These are phyloP conservation scores for Copromyces sp. DNA, from an alignment of 495 filamentous ascomycete species.

Conservation along the genomic window DNA sequence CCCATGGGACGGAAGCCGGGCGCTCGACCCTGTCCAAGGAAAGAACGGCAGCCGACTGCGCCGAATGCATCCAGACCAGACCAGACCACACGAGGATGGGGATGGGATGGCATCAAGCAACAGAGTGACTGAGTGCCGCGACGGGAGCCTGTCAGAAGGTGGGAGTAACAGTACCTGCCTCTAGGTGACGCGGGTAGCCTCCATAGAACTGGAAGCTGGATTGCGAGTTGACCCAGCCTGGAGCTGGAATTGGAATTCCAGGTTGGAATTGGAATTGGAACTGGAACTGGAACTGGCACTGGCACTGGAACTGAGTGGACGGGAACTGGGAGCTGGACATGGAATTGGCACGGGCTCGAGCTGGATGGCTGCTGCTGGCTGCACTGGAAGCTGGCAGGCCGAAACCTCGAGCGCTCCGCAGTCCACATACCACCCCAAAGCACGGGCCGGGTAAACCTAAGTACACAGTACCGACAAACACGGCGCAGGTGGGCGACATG, in stretches of 20 bases:
- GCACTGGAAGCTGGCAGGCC: not conserved
- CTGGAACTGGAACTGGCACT: not conserved
- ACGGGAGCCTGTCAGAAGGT: not conserved
- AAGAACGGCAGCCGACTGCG: not conserved
- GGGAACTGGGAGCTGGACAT: not conserved
- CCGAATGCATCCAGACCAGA: slow-evolving; percentile 1
- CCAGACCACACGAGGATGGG: slow-evolving; percentile 1
- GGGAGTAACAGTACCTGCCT: not conserved
- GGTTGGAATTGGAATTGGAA: not conserved
- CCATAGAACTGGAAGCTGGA: not conserved
- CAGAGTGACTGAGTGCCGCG: not conserved
- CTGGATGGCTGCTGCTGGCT: not conserved
- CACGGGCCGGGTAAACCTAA: not conserved
- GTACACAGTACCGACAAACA: slow-evolving; percentile 14
- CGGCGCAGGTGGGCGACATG: slow-evolving; percentile 8
- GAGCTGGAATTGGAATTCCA: not conserved
- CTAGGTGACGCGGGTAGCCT: not conserved
- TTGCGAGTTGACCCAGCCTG: not conserved
- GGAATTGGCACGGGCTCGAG: too few species aligned
- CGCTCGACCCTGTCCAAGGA: not conserved
- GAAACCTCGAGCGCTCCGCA: not conserved
- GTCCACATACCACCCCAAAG: not conserved
- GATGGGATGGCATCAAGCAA: not conserved
- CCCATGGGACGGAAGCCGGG: not conserved
- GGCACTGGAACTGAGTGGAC: not conserved